Conservation (phyloP, 192 early-diverging fungal genomes). For the Diversispora epigaea region DNA sequence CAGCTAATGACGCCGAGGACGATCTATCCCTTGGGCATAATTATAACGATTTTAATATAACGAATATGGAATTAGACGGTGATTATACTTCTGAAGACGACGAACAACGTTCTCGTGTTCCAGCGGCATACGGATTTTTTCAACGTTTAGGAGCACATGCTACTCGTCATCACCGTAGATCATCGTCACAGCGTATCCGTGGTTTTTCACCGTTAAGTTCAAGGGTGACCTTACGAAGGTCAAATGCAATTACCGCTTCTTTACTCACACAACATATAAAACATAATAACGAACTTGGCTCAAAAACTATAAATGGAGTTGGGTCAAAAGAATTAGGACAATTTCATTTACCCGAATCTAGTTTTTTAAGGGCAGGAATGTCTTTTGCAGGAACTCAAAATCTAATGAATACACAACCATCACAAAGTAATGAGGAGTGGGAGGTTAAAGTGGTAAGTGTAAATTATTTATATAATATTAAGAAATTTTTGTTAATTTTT, state of each 20-base stretch:
- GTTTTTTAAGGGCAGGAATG: slow-evolving; percentile 45
- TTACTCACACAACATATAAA: slow-evolving; percentile 13
- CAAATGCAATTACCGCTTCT: slow-evolving; percentile 12
- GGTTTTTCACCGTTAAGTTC: slow-evolving; percentile 8
- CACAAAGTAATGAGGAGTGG: slow-evolving; percentile 43
- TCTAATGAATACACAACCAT: slow-evolving; percentile 31
- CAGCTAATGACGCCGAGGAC: neutral
- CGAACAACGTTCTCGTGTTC: neutral
- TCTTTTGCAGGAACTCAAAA: slow-evolving; percentile 43
- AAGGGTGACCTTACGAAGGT: slow-evolving; percentile 6
- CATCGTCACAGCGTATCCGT: slow-evolving; percentile 15
- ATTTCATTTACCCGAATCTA: slow-evolving; percentile 35
- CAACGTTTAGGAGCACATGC: neutral
- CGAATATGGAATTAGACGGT: slow-evolving; percentile 22
- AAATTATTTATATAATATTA: neutral
- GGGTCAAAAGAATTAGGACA: slow-evolving; percentile 19
- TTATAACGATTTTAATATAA: slow-evolving; percentile 10
- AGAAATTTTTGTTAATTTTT: neutral
- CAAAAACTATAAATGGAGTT: neutral
- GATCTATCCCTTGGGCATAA: neutral
- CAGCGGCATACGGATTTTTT: neutral
- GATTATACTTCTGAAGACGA: slow-evolving; percentile 29
- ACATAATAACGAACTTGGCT: slow-evolving; percentile 7
- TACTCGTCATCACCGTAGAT: slow-evolving; percentile 17
- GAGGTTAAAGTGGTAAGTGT: slow-evolving; percentile 45